Percentiles rank a stretch among this genome's conserved stretches.
Conservation (phyloP, 257 asterid species). For the Nicotiana paniculata region DNA sequence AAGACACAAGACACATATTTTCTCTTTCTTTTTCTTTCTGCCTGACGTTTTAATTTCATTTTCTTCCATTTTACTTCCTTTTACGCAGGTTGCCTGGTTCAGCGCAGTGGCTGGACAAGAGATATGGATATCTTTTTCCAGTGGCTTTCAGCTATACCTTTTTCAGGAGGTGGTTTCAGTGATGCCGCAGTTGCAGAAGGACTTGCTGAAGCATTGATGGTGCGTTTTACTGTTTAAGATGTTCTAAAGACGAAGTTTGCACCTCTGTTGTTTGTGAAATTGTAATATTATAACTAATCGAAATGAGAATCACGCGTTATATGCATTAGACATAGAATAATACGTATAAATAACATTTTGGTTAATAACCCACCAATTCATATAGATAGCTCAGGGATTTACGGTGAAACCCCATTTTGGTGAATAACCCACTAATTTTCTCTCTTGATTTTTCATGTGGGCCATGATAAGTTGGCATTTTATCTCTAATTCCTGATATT, state of each 20-base stretch:
- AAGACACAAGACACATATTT: background rate
- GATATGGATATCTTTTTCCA: conserved; percentile 73
- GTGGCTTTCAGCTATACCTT: conserved; percentile 85
- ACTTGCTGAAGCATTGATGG: conserved; percentile 93
- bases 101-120: conserved; percentile 92
- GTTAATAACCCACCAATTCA: background rate
- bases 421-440: background rate
- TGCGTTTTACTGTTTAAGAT: conserved; percentile 21
- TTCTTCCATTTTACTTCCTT: conserved; percentile 8
- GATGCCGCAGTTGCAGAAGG: conserved; percentile 98
- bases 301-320: background rate
- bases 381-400: background rate
- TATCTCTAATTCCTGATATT: background rate
- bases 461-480: background rate
- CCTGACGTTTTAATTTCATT: background rate
- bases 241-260: background rate
- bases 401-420: background rate
- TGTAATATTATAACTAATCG: background rate
- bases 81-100: conserved; percentile 70
- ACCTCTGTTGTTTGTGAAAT: background rate
- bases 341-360: background rate
- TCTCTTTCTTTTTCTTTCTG: background rate
- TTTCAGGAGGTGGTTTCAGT: conserved; percentile 90
- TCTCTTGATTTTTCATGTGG: background rate
- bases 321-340: background rate